phyloP scores from a whole-genome alignment of 148 eudicot species.

The Spergularia bocconei region DNA sequence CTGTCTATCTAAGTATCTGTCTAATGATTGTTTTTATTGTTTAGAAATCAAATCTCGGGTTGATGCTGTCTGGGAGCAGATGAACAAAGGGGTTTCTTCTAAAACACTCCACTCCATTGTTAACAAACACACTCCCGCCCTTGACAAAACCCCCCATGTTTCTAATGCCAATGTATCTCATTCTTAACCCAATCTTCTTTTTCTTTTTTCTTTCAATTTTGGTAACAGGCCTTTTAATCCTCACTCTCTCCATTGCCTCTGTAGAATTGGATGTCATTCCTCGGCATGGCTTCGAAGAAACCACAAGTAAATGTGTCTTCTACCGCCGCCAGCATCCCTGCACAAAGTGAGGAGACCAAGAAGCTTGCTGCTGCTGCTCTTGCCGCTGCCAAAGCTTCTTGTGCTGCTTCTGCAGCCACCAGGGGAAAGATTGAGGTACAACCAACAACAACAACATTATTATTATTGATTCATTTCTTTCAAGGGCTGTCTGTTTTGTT shows the following conservation, averaged over 20 bases:
- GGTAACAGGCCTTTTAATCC: neutral
- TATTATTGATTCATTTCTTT: no score
- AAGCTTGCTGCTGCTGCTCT: constrained; percentile 90
- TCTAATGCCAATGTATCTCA: constrained; percentile 49
- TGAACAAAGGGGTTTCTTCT: constrained; percentile 81
- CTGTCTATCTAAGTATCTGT: no score
- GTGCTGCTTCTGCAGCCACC: constrained; percentile 49
- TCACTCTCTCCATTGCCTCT: constrained; percentile 6
- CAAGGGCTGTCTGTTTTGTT: no score
- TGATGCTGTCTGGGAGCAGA: constrained; percentile 85
- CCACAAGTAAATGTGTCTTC: constrained; percentile 21
- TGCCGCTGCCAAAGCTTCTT: constrained; percentile 68
- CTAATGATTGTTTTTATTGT: constrained; percentile 10
- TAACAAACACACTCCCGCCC: constrained; percentile 33
- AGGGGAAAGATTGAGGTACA: constrained; percentile 81
- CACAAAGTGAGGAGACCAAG: constrained; percentile 66
- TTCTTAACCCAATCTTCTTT: neutral
- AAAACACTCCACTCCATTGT: constrained; percentile 57
- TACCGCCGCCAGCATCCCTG: neutral
- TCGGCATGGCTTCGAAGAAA: constrained; percentile 63
- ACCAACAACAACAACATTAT: neutral
- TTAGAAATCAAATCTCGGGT: constrained; percentile 79
- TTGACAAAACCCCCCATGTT: constrained; percentile 31
- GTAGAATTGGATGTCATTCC: constrained; percentile 75
- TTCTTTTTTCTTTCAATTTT: neutral